These are phyloP conservation scores for Triticum aestivum DNA, from an alignment of 176 grass and related monocot species.

Conservation along the genomic window IWGSC_CS_RefSeq_v2.1 NC_057803.1:409385646-409386145, in stretches of 20 bases:
- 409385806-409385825: background rate
- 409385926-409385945: no score
- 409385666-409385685: no score
- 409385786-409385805: background rate
- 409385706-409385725: no score
- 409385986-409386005: no score
- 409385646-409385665: no score
- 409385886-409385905: background rate
- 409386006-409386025: slow-evolving; percentile 10
- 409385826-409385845: background rate
- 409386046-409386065: background rate
- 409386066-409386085: slow-evolving; percentile 2
- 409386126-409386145: slow-evolving; percentile 64
- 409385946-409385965: no score
- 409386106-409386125: slow-evolving; percentile 90
- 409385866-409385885: slow-evolving; percentile 4
- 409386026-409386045: slow-evolving; percentile 18
- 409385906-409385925: no score
- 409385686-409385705: no score
- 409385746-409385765: no score
- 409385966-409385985: no score
- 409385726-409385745: no score
- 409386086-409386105: slow-evolving; percentile 32
- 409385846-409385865: background rate
- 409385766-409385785: no score